Evolutionary conservation across 495 filamentous ascomycete genomes (phyloP).

Genomic region (Achaetomiella virescens): DNA sequence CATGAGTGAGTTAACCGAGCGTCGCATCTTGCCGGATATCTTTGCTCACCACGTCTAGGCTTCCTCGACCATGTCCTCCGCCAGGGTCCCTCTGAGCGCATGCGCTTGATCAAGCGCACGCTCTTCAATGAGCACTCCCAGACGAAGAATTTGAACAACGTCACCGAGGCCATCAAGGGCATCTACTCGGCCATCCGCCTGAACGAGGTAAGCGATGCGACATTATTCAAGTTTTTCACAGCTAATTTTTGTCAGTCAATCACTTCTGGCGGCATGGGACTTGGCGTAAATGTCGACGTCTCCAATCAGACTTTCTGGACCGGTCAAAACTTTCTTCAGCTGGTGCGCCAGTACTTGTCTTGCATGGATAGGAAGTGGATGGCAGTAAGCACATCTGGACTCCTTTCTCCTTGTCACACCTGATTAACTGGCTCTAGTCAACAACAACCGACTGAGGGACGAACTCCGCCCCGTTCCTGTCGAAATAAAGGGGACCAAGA

Average conservation of each 20-base stretch:
- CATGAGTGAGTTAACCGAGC: conserved; percentile 46
- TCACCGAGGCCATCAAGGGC: conserved; percentile 72
- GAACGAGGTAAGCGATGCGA: conserved; percentile 27
- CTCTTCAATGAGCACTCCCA: conserved; percentile 55
- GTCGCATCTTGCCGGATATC: background rate
- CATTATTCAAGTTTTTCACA: background rate
- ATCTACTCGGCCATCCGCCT: conserved; percentile 75
- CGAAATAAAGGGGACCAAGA: background rate
- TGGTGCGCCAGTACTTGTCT: conserved; percentile 22
- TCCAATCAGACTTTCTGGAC: conserved; percentile 73
- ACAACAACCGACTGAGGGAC: conserved; percentile 9
- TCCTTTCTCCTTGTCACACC: background rate
- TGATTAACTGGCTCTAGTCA: conserved; percentile 4
- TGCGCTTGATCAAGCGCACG: conserved; percentile 64
- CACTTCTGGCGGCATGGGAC: conserved; percentile 42
- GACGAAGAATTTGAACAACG: conserved; percentile 11
- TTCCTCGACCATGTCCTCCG: conserved; percentile 88
- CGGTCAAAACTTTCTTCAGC: conserved; percentile 29
- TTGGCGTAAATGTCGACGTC: conserved; percentile 78
- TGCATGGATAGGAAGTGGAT: conserved; percentile 6
- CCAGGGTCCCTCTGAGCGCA: conserved; percentile 58
- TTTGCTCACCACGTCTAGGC: conserved; percentile 13
- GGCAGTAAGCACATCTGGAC: conserved; percentile 4
- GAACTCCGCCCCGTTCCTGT: conserved; percentile 16
- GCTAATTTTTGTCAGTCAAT: conserved; percentile 24